These are phyloP conservation scores for Cicer pinnatifidum DNA, from an alignment of 306 rosid species.

Conservation along the genomic window DNA sequence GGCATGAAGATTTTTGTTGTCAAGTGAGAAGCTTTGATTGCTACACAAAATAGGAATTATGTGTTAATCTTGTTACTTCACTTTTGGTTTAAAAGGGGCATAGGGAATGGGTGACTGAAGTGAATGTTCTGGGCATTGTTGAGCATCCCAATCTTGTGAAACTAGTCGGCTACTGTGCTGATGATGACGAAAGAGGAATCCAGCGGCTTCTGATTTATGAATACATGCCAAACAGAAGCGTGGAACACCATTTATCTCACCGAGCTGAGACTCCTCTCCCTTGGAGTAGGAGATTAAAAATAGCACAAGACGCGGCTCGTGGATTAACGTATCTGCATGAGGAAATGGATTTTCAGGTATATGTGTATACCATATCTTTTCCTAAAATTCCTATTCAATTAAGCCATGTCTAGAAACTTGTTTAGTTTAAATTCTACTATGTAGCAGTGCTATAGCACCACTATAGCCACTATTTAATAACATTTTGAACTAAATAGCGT, in stretches of 20 bases:
- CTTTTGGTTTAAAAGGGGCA: slow-evolving; percentile 71
- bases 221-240: slow-evolving; percentile 89
- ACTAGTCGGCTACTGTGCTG: slow-evolving; percentile 94
- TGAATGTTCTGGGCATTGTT: slow-evolving; percentile 89
- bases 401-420: not conserved
- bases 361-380: slow-evolving; percentile 43
- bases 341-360: slow-evolving; percentile 92
- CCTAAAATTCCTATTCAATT: slow-evolving; percentile 17
- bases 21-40: slow-evolving; percentile 15
- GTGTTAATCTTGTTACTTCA: slow-evolving; percentile 10
- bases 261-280: slow-evolving; percentile 71
- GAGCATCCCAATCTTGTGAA: slow-evolving; percentile 99
- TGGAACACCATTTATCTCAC: slow-evolving; percentile 76
- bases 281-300: slow-evolving; percentile 81
- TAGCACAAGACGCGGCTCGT: slow-evolving; percentile 94
- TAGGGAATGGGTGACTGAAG: slow-evolving; percentile 99
- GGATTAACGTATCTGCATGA: slow-evolving; percentile 91
- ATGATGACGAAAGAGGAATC: slow-evolving; percentile 97
- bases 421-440: too few relatives aligned
- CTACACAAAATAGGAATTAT: slow-evolving; percentile 30
- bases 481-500: too few relatives aligned
- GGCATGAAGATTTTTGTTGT: slow-evolving; percentile 15
- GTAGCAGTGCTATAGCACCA: too few relatives aligned
- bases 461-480: too few relatives aligned
- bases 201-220: slow-evolving; percentile 90